phyloP scores from a whole-genome alignment of 768 basidiomycete genomes.

The Mycena alexandri region DNA sequence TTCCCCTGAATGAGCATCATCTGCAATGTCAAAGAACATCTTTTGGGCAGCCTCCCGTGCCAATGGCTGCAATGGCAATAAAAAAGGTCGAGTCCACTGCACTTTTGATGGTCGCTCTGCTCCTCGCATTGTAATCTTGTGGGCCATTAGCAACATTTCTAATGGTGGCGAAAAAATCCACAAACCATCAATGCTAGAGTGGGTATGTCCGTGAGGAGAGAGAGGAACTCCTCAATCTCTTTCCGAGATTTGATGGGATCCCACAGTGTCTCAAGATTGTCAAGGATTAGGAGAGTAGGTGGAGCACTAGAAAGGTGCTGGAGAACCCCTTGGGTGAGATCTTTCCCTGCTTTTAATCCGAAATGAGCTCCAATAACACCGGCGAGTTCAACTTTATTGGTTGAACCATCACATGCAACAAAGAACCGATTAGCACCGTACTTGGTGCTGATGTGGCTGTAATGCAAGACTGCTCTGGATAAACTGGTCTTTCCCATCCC shows the following conservation, averaged over 20 bases:
- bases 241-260: neutral
- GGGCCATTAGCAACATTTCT: neutral
- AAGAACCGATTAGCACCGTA: neutral
- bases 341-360: neutral
- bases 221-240: neutral
- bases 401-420: neutral
- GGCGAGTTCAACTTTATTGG: neutral
- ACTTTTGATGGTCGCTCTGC: neutral
- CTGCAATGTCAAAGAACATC: neutral
- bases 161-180: too few relatives aligned
- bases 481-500: neutral
- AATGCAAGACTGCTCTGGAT: neutral
- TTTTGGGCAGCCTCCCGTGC: neutral
- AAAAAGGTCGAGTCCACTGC: neutral
- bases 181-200: neutral
- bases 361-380: neutral
- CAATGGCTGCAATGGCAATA: neutral
- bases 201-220: neutral
- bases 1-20: neutral
- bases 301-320: neutral
- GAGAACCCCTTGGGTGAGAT: neutral
- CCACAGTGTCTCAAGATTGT: slow-evolving; percentile 4
- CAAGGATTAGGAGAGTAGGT: neutral
- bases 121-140: neutral
- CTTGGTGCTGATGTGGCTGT: neutral